Evolutionary conservation across 2,329 filamentous ascomycete genomes (phyloP).

Genomic region (Macrophomina tecta): DNA sequence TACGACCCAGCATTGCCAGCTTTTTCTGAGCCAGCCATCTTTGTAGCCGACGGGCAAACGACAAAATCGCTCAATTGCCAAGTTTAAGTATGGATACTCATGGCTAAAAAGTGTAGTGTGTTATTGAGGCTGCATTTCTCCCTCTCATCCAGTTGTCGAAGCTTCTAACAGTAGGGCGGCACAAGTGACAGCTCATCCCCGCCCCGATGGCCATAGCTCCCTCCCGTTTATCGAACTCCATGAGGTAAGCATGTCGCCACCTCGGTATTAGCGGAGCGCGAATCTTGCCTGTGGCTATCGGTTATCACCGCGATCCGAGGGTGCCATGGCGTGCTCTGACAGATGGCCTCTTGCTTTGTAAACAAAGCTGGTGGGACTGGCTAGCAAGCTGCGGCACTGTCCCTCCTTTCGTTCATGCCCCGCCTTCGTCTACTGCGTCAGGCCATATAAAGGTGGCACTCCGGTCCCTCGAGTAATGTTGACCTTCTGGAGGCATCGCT

Average conservation of each 20-base stretch:
- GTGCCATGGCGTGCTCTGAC: neutral
- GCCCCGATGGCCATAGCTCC: conserved; percentile 17
- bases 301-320: neutral
- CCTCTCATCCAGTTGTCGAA: neutral
- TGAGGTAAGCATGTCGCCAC: conserved; percentile 2
- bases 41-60: no score
- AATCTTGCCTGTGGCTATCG: neutral
- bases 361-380: neutral
- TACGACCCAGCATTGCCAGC: no score
- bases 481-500: neutral
- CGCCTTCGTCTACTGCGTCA: conserved; percentile 3
- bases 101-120: no score
- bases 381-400: neutral
- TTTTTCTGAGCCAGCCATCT: no score
- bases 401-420: neutral
- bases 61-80: no score
- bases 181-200: neutral
- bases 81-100: no score
- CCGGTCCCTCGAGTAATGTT: neutral
- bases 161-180: neutral
- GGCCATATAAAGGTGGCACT: neutral
- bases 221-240: neutral
- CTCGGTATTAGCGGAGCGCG: neutral
- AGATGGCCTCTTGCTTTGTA: conserved; percentile 5
- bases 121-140: no score